Base-by-base conservation (phyloP, 805 yeast genomes). In the Saccharomycopsis sp. region DNA sequence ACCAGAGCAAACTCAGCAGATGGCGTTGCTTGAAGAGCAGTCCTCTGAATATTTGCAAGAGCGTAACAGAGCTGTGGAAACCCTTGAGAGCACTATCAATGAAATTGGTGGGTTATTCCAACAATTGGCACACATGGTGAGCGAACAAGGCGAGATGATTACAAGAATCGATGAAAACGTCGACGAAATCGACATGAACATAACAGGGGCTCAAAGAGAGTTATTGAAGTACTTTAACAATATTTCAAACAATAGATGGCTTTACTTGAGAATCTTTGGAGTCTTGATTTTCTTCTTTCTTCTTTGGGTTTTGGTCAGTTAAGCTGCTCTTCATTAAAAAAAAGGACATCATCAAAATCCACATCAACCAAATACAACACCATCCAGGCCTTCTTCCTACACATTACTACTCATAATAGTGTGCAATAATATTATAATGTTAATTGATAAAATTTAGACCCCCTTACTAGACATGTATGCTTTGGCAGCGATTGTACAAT, bases 41-140 rank as follows among this genome's bases (percentile, higher is more conserved):
- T 71, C 67, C 45, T 63, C 63, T 43, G 69, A 69, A 41, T 92
- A 92, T 56, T 64, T 88, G 42, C 89, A 79, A 53, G 92, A 82
- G 51, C 71, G 98, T 53, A 80, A 78, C 52, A 60, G 78, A 34
- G 98, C 98, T 0, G 96, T 92, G 38, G 97, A 89, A 56, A 85
- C 96, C 0, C 92, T 92, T 38, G 98, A 92, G 58, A 73, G 86
- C n/a, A 92, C 98, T 0, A 92, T 92, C 47, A 89, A 89, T 55
- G 97, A 92, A 60, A 95, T 92, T 36, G 98, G 98, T 32, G 81
- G 83, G 37, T 68, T 92, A 46, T 92, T 92, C 64, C 89, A 84
- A 53, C 98, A 92, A 61, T 68, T 92, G 52, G 95, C 97, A 4
- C 81, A 94, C 1, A 89, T 92, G 97, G 96, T 92, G 5, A 87